Evolutionary conservation across 1,284 basidiomycete species (phyloP).

Genomic region (Coniferiporia sulphurascens): DNA sequence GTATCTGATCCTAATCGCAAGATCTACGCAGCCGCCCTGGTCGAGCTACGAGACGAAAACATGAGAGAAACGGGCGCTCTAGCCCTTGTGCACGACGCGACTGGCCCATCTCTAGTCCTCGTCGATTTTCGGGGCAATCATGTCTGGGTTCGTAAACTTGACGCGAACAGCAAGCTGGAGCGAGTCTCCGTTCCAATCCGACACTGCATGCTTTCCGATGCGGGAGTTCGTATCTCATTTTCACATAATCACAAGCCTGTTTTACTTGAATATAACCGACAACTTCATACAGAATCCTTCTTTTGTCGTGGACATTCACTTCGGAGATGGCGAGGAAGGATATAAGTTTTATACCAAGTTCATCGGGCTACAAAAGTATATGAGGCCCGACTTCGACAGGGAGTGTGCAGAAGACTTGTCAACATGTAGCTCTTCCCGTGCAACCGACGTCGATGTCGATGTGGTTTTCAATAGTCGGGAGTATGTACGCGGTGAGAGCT

Average conservation of each 20-base stretch:
- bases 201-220: background rate
- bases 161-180: background rate
- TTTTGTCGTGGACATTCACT: background rate
- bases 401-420: too few species aligned
- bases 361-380: background rate
- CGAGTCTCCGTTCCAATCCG: background rate
- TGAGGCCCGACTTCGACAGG: too few species aligned
- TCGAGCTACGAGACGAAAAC: background rate
- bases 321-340: slow-evolving; percentile 2
- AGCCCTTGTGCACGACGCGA: background rate
- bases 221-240: background rate
- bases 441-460: too few species aligned
- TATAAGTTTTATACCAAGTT: background rate
- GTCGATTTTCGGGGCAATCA: background rate
- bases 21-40: background rate
- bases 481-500: too few species aligned
- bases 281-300: too few species aligned
- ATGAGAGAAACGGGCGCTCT: background rate
- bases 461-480: too few species aligned
- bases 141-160: background rate
- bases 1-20: background rate
- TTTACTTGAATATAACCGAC: background rate
- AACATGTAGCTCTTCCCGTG: too few species aligned
- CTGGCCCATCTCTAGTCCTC: background rate
- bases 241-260: background rate